Evolutionary conservation across 257 asterid species (phyloP).

Genomic region (Capsicum pubescens): DNA sequence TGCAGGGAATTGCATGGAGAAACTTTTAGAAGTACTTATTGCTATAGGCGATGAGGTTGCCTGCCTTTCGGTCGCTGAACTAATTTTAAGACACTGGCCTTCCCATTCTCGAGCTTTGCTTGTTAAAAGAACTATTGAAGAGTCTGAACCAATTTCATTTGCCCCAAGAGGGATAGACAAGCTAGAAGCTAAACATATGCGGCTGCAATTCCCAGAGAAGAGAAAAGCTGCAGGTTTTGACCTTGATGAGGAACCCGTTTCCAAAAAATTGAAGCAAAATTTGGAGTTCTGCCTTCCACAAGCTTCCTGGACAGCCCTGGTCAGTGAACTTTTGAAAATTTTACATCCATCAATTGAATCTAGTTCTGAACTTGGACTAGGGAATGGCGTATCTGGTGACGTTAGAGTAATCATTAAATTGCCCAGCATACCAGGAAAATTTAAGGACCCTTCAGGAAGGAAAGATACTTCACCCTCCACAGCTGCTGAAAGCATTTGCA

Average conservation of each 20-base stretch:
- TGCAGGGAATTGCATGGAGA: constrained; percentile 99
- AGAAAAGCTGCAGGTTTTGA: constrained; percentile 67
- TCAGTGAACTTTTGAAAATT: constrained; percentile 61
- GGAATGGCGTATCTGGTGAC: constrained; percentile 52
- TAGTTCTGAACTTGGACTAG: constrained; percentile 48
- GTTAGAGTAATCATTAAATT: constrained; percentile 57
- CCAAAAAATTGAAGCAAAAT: constrained; percentile 65
- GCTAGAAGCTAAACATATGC: constrained; percentile 81
- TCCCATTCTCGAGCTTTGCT: constrained; percentile 97
- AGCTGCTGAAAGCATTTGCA: constrained; percentile 43
- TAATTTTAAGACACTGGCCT: constrained; percentile 94
- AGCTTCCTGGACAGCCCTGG: constrained; percentile 83
- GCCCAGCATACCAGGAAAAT: constrained; percentile 57
- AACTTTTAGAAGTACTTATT: constrained; percentile 93
- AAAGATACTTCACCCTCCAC: constrained; percentile 46
- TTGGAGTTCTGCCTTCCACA: constrained; percentile 74
- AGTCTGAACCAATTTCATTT: constrained; percentile 74
- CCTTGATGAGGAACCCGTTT: constrained; percentile 43
- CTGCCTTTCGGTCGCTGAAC: constrained; percentile 84
- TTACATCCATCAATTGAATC: constrained; percentile 45
- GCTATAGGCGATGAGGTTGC: constrained; percentile 99
- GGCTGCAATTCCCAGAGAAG: constrained; percentile 80
- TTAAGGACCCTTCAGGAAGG: constrained; percentile 41
- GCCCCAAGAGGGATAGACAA: constrained; percentile 93
- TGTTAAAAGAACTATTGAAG: constrained; percentile 81